Percentiles rank a stretch among this genome's conserved stretches.
phyloP scores from a whole-genome alignment of 768 basidiomycete genomes.

The Panus rudis region DNA sequence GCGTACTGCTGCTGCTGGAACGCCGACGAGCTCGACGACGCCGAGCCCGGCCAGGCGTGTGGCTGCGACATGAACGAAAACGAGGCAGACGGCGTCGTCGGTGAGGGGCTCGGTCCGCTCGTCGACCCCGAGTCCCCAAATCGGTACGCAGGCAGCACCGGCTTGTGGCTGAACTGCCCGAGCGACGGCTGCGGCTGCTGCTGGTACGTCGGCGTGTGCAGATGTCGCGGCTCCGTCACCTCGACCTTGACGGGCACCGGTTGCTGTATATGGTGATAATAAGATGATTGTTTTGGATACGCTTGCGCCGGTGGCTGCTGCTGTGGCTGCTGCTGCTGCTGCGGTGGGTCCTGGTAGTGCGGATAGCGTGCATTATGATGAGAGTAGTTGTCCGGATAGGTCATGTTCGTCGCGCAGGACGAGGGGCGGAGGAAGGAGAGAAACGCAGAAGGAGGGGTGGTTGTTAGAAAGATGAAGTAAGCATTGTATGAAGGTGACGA shows the following conservation, averaged over 20 bases:
- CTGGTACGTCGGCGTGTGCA: constrained; percentile 2
- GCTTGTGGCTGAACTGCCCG: not conserved
- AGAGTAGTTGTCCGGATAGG: constrained; percentile 12
- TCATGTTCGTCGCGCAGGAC: constrained; percentile 7
- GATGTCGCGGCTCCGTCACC: constrained; percentile 5
- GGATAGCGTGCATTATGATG: constrained; percentile 9
- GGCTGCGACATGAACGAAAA: constrained; percentile 21
- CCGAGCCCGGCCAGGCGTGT: constrained; percentile 12
- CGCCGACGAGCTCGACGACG: constrained; percentile 15
- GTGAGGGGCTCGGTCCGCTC: constrained; percentile 11
- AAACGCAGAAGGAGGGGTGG: not conserved
- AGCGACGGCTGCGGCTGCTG: constrained; percentile 4
- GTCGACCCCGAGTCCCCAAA: constrained; percentile 6
- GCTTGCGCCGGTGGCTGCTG: too few species aligned
- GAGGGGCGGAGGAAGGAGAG: constrained; percentile 1
- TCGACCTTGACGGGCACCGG: constrained; percentile 9
- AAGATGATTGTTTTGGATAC: too few species aligned
- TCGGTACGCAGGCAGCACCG: constrained; percentile 3
- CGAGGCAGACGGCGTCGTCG: constrained; percentile 16
- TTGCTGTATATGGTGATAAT: not conserved
- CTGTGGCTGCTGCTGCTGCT: not conserved
- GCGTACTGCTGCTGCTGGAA: constrained; percentile 12
- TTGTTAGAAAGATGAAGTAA: constrained; percentile 1
- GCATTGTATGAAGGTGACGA: constrained; percentile 1
- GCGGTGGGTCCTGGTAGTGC: not conserved